Conservation (phyloP, 257 asterid genomes). For the Marsdenia floribunda region DNA sequence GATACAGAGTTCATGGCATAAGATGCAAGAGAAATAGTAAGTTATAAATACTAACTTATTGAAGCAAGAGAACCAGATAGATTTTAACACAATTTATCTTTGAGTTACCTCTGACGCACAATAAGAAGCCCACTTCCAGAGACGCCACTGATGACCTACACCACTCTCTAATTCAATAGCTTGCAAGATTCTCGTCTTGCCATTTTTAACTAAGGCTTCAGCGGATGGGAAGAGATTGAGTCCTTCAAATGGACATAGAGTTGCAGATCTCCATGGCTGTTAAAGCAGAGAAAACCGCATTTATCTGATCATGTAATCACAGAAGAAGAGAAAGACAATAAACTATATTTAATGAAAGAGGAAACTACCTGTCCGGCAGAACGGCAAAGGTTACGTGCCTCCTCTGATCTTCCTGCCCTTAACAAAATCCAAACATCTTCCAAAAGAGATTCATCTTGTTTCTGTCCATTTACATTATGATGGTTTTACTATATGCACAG, state of each 20-base stretch:
- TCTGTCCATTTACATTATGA: conserved; percentile 35
- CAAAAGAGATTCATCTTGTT: conserved; percentile 93
- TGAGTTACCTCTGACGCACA: conserved; percentile 88
- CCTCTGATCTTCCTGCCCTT: conserved; percentile 94
- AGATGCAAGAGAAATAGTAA: not conserved
- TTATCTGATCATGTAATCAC: conserved; percentile 7
- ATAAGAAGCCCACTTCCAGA: conserved; percentile 99
- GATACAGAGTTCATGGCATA: not conserved
- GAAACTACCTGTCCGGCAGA: conserved; percentile 89
- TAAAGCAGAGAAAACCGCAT: conserved; percentile 26
- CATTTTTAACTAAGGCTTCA: conserved; percentile 70
- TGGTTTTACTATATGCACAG: not conserved
- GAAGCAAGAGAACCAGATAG: not conserved
- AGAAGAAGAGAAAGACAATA: not conserved
- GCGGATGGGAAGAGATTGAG: conserved; percentile 65
- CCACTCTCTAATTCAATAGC: conserved; percentile 96
- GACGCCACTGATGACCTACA: conserved; percentile 80
- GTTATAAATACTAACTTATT: not conserved
- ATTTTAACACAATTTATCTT: not conserved
- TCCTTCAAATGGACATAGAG: conserved; percentile 77
- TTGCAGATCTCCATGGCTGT: conserved; percentile 99
- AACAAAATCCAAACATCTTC: conserved; percentile 93
- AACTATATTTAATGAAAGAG: conserved; percentile 13
- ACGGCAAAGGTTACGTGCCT: conserved; percentile 83
- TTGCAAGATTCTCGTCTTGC: conserved; percentile 78